A percentile compares a stretch with the other conserved stretches of the same genome.
Conservation (phyloP, 305 asterid species). For the Coffea humblotiana region DNA sequence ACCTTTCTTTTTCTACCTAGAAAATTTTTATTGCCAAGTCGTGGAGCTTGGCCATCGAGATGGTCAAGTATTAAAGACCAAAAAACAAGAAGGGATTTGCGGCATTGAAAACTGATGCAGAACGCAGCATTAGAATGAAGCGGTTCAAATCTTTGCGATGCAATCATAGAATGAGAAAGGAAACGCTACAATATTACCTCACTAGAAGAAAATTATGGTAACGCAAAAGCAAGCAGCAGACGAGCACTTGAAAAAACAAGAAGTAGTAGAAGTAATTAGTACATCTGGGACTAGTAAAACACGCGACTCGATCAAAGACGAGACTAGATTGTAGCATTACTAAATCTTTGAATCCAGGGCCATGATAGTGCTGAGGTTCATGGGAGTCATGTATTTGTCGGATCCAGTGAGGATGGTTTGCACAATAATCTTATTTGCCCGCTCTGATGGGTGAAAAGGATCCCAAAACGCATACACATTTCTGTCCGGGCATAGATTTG, state of each 20-base stretch:
- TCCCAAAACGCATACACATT: constrained; percentile 78
- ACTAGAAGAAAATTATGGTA: too few species aligned
- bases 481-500: constrained; percentile 67
- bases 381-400: constrained; percentile 62
- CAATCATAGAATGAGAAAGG: neutral
- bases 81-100: neutral
- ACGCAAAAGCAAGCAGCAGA: neutral
- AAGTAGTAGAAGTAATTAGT: neutral
- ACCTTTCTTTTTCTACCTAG: neutral
- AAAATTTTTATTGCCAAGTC: too few species aligned
- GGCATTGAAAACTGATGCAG: neutral
- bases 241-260: neutral
- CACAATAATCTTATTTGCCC: constrained; percentile 67
- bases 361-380: constrained; percentile 86
- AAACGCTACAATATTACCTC: neutral
- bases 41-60: too few species aligned
- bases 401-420: constrained; percentile 56
- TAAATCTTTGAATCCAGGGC: constrained; percentile 53
- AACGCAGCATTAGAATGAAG: neutral
- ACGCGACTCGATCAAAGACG: neutral
- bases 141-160: neutral
- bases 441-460: constrained; percentile 77
- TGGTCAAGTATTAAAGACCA: neutral
- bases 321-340: neutral
- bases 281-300: neutral